Evolutionary conservation across 108 stramenopile genomes (phyloP).

Genomic region (Cyclotella kingstonii): DNA sequence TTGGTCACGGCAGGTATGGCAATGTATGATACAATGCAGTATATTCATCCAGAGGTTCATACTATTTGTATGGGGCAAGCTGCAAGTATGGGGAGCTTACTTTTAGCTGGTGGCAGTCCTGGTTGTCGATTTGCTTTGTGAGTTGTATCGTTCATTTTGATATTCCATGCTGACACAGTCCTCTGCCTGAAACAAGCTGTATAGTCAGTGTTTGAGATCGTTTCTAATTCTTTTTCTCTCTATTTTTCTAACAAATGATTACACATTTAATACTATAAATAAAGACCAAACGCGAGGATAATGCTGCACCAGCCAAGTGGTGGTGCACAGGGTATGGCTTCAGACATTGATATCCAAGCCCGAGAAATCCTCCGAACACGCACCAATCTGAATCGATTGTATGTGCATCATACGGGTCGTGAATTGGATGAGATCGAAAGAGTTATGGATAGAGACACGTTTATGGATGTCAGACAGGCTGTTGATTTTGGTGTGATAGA

Average conservation of each 20-base stretch:
- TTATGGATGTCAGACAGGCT: slow-evolving; percentile 86
- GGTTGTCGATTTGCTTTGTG: slow-evolving; percentile 73
- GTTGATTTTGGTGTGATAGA: slow-evolving; percentile 93
- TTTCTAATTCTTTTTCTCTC: not conserved
- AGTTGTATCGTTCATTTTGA: slow-evolving; percentile 6
- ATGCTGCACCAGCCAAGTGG: slow-evolving; percentile 97
- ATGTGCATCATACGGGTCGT: slow-evolving; percentile 86
- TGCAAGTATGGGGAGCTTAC: slow-evolving; percentile 90
- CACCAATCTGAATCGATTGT: slow-evolving; percentile 77
- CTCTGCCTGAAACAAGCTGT: too few species aligned
- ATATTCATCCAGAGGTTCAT: slow-evolving; percentile 85
- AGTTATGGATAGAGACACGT: slow-evolving; percentile 96
- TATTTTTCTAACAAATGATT: not conserved
- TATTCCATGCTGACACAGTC: too few species aligned
- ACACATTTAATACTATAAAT: not conserved
- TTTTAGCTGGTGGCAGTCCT: slow-evolving; percentile 83
- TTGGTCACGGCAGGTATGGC: slow-evolving; percentile 92
- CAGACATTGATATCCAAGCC: slow-evolving; percentile 93
- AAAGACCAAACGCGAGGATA: slow-evolving; percentile 84
- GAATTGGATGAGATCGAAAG: slow-evolving; percentile 74
- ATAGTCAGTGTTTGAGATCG: too few species aligned
- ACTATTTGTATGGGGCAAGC: slow-evolving; percentile 99
- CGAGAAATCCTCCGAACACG: slow-evolving; percentile 78
- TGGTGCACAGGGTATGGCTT: slow-evolving; percentile 94
- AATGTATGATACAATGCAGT: slow-evolving; percentile 98